Base-by-base conservation (phyloP, 805 yeast species). In the Diddensiella caesifluorescens region DNA sequence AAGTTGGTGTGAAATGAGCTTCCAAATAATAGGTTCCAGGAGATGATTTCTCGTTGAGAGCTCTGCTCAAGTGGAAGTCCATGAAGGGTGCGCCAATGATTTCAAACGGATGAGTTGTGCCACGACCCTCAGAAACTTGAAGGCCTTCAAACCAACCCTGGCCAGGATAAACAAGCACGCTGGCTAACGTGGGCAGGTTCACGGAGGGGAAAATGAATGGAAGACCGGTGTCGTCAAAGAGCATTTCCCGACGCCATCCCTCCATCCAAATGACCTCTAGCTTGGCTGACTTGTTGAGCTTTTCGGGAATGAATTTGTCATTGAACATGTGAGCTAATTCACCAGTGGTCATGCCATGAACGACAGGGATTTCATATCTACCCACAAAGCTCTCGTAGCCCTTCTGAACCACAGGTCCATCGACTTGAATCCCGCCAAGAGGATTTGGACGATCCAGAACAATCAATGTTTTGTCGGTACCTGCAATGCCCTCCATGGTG, bases 51-150 rank as follows among this genome's bases (percentile, higher is more conserved):
- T 18, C 27, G 16, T 32, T 42, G 22, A 42, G 31, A 18, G 10
- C 23, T 9, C 38, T 30, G 15, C 42, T 33, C 19, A 42, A 15
- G 20, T 38, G 27, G 23, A 31, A 42, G 22, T 42, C 46, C 38
- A 42, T 38, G 15, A 21, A 42, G 12, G 46, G 46, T 4, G 42
- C 46, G 4, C 46, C 46, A 3, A 42, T 25, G 3, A 42, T 42
- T 21, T 42, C 46, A 26, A 42, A 42, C 4, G 46, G 46, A 32
- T 42, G 46, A 4, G 46, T 42, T 12, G 46, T 42, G 4, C 46
- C 46, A 7, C 46, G 20, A 9, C 46, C 46, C 16, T 42, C 46
- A 15, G 46, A 42, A 7, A 37, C 16, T 5, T 31, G 26, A 13
- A 39, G 20, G 12, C 46, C 46, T 18, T 42, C 46, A 26, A 42